Base-by-base conservation (phyloP, 2,329 filamentous ascomycete species). In the Pseudogymnoascus sp. region DNA sequence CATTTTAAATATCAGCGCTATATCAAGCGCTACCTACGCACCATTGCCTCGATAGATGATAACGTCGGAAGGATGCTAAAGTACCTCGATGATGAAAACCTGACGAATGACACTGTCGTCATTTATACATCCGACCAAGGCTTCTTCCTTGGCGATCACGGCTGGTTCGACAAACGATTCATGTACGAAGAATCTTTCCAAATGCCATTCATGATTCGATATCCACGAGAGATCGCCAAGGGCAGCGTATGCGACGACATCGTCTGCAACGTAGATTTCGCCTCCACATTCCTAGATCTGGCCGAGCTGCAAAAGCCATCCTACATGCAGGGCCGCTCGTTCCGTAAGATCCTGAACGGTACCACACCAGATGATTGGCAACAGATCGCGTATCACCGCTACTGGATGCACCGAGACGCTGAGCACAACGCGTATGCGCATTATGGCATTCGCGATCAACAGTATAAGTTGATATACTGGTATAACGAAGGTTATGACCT, bases 141-240 rank as follows among this genome's bases (percentile, higher is more conserved):
- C 5, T 83, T 83, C 72, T 84, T 83, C 69, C 76, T 84, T 0
- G 81, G 81, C 6, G 81, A 84, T 64, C 82, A 84, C 65, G 81
- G 81, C 62, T 84, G 81, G 81, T 83, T 83, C 67, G 82, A 83
- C 69, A 84, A 84, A 71, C 77, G 81, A 2, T 83, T 84, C 70
- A 83, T 84, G 78, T 84, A 84, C 70, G 81, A 84, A 65, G 80
- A 84, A 69, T 77, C 74, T 12, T 83, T 84, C 71, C 81, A 83
- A 70, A 83, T 84, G 81, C 81, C 81, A 0, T 81, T 83, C 59
- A 68, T 83, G 3, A 74, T 81, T 7, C 75, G 78, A 0, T 81
- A 79, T 56, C 81, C 81, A 0, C 64, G 60, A 0, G 74, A 75
- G 60, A 81, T 83, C 63, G 46, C 62, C 1, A 63, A 76, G 0